Evolutionary conservation across 257 asterid species (phyloP), one percentile per base, ranked within the genome.

Genomic region (Forsythia viridissima): DNA sequence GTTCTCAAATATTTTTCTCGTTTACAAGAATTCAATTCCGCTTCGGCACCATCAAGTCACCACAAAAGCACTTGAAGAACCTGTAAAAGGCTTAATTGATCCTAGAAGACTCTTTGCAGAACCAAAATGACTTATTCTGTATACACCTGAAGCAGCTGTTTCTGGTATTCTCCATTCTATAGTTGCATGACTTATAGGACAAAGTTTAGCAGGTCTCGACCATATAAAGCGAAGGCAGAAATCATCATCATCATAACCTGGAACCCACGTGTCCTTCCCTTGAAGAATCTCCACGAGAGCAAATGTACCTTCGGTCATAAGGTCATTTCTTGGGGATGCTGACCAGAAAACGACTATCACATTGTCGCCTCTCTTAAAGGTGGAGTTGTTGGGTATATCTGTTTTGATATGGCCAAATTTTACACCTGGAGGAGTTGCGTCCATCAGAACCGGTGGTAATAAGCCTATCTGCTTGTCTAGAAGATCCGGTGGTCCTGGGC

Each of bases 401-500:
- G 24, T 57, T 46, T 86, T 85, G 24, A 90, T 80, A 37, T 93
- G 97, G 5, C 99, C 99, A 34, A 95, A 95, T 11, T 85, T 87
- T 21, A 82, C 79, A 12, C 96, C 92, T 0, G 71, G 4, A 13
- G 99, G 97, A 41, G 98, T 87, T n/a, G 91, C 83, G 3, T 93
- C 98, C 85, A 91, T 1, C 55, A 95, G 90, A 18, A 95, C 99
- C 0, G 94, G 93, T 38, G 94, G 2, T 38, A 95, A 88, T 9
- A 95, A 75, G 85, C 97, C 82, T 75, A 93, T 92, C 79, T 95
- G 99, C 76, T 87, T 91, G 87, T 69, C 69, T 16, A 93, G 89
- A 46, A 93, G 82, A 82, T 93, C 90, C 0, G 97, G 99, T 7
- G 98, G 99, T 66, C 84, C 89, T 43, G 97, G 98, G 5, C 98